Evolutionary conservation across 331 rosid genomes (phyloP), one percentile per base, ranked within the genome.

Genomic region (Cydonia oblonga): DNA sequence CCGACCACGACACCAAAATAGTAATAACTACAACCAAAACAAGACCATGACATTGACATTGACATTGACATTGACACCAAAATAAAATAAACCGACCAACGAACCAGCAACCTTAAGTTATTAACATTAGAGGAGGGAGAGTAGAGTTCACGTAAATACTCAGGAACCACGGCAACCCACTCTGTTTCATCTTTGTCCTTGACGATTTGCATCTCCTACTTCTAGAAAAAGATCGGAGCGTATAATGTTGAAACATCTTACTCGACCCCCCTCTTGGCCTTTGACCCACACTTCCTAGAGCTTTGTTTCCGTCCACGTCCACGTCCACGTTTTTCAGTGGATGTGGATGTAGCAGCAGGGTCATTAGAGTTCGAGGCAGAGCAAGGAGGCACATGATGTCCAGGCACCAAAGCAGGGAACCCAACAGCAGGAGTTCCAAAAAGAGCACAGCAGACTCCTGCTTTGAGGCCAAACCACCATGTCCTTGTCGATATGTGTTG

Each of bases 381-480:
- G 74, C 78, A 81, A 81, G 80, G 67, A 79, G 92, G 91, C 90
- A 89, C 66, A 70, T 82, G 87, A 85, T 81, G 87, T 90, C 97
- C 98, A 86, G 63, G 69, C 80, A 81, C 97, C 97, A 86, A 32
- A 93, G 96, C 98, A 93, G 98, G 98, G 98, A 93, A 93, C 90
- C 98, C 98, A 93, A 72, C 98, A 90, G 98, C 98, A 93, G 98
- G 97, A 92, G 87, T 93, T 93, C 98, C 98, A 90, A 76, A 66
- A 93, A 83, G 97, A 93, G 98, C 87, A 93, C 98, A 57, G 98
- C 98, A 93, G 97, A 93, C 98, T 90, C 98, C 98, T 87, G 98
- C 97, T 80, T 84, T 84, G 92, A 66, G 78, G 79, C 64, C 80
- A 92, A 70, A 78, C 85, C 91, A 93, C 80, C 90, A 70, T 25